Percentiles rank a stretch among this genome's conserved stretches.
Evolutionary conservation across 2,329 filamentous ascomycete species (phyloP).

Genomic region (Phialocephala sp.): DNA sequence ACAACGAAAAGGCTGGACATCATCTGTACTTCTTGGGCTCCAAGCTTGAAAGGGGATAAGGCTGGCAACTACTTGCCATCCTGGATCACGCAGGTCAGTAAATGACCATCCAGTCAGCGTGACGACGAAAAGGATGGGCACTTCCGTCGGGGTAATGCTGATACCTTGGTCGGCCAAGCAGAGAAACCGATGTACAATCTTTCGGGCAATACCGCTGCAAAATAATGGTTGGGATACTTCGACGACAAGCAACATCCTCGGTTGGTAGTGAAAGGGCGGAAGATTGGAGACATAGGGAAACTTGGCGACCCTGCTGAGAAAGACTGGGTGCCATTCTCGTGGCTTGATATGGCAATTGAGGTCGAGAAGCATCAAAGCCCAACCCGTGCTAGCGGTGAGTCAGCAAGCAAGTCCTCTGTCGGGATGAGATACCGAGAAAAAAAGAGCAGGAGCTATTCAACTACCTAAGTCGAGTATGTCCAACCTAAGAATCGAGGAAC

Average conservation of each 20-base stretch:
- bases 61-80: not conserved
- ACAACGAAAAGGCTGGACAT: not conserved
- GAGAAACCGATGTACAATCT: not conserved
- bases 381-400: not conserved
- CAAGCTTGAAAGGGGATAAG: conserved; percentile 3
- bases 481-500: not conserved
- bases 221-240: not conserved
- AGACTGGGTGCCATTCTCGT: not conserved
- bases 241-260: not conserved
- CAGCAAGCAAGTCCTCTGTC: not conserved
- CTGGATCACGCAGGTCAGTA: not conserved
- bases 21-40: not conserved
- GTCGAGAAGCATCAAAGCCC: not conserved
- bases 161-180: not conserved
- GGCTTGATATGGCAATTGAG: not conserved
- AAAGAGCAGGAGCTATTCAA: not conserved
- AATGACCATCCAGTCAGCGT: not conserved
- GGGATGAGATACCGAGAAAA: not conserved
- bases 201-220: not conserved
- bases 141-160: not conserved
- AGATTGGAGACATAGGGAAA: not conserved
- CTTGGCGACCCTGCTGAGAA: not conserved
- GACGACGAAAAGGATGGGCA: not conserved
- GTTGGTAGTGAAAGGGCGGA: not conserved
- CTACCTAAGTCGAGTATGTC: not conserved